These are phyloP conservation scores for Tulasnella sp. DNA, from an alignment of 768 basidiomycete species.

Conservation along the genomic window DNA sequence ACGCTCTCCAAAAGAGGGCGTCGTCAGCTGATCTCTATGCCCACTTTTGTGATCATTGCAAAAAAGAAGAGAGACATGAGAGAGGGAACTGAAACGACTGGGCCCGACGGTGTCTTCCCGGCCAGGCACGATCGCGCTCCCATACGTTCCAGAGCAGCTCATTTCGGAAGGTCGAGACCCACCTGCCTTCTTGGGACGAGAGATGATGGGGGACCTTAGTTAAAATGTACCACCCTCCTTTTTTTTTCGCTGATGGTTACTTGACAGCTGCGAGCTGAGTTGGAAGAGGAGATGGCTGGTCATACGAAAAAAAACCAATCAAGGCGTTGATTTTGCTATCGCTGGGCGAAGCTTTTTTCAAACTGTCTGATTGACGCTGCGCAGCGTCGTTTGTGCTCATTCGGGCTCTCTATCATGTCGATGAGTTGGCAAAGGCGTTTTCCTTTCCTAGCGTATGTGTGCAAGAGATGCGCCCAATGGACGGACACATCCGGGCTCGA, in stretches of 20 bases:
- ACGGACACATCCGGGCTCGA: neutral
- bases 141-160: neutral
- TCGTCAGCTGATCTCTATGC: neutral
- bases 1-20: neutral
- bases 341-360: neutral
- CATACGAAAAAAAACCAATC: neutral
- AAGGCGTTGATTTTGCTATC: neutral
- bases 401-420: neutral
- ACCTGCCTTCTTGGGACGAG: neutral
- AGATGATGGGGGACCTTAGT: neutral
- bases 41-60: neutral
- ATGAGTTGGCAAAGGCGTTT: neutral
- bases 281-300: neutral
- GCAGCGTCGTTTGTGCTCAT: neutral
- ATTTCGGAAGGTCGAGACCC: constrained; percentile 1
- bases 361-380: neutral
- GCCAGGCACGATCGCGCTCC: neutral
- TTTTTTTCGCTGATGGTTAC: neutral
- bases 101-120: neutral
- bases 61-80: neutral
- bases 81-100: neutral
- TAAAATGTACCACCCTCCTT: neutral
- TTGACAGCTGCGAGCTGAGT: neutral
- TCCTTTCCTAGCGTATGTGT: neutral
- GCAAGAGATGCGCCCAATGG: neutral